Evolutionary conservation across 345 rosid species (phyloP).

Genomic region (Salix caprea): DNA sequence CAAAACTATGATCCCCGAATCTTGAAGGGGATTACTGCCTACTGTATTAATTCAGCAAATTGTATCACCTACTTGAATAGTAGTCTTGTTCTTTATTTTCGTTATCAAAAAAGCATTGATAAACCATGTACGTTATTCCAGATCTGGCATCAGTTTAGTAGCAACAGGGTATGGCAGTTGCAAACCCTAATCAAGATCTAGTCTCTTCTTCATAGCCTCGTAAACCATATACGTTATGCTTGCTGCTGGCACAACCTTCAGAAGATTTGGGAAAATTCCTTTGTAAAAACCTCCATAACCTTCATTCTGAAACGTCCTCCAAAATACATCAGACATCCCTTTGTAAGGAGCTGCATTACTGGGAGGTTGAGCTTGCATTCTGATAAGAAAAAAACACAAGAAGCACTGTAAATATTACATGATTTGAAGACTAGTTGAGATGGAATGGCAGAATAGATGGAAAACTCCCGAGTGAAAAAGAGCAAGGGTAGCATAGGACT

Average conservation of each 20-base stretch:
- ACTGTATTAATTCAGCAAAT: conserved; percentile 26
- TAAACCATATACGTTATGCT: conserved; percentile 60
- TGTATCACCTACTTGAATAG: conserved; percentile 27
- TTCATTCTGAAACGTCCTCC: conserved; percentile 64
- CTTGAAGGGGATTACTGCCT: conserved; percentile 25
- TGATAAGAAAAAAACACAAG: conserved; percentile 18
- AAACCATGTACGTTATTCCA: not conserved
- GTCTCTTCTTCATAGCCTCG: conserved; percentile 77
- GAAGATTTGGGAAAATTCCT: conserved; percentile 81
- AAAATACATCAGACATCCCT: conserved; percentile 75
- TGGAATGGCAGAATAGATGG: not conserved
- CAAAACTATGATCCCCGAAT: conserved; percentile 33
- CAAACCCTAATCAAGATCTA: conserved; percentile 51
- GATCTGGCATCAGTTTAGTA: conserved; percentile 7
- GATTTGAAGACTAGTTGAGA: not conserved
- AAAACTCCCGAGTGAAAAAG: not conserved
- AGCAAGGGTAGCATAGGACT: not conserved
- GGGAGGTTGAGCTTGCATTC: conserved; percentile 84
- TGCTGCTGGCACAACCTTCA: conserved; percentile 56
- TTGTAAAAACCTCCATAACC: conserved; percentile 73
- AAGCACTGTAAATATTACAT: not conserved
- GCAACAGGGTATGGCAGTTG: not conserved
- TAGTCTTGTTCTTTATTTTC: conserved; percentile 19
- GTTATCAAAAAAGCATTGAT: conserved; percentile 20
- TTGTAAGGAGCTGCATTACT: conserved; percentile 41